Evolutionary conservation across 805 yeast species (phyloP).

Genomic region (Saccharomyces eubayanus): DNA sequence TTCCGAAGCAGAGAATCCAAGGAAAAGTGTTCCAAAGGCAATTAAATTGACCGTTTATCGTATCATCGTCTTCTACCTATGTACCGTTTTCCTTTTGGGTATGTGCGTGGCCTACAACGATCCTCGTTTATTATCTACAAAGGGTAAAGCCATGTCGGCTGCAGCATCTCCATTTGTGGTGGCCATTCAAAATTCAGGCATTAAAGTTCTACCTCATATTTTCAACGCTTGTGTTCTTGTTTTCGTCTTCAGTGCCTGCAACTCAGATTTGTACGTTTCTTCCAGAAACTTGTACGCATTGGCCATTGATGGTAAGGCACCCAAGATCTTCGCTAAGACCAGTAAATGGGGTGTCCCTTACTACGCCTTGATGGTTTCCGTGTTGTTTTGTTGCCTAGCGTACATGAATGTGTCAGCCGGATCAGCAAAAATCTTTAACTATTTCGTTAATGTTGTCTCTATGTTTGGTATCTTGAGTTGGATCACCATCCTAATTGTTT

Average conservation of each 20-base stretch:
- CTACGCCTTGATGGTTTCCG: conserved; percentile 44
- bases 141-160: conserved; percentile 44
- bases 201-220: conserved; percentile 60
- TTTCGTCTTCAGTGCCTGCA: conserved; percentile 74
- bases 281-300: conserved; percentile 68
- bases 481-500: conserved; percentile 62
- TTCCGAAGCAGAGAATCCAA: conserved; percentile 64
- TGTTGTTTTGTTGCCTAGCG: conserved; percentile 54
- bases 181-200: conserved; percentile 58
- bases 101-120: conserved; percentile 58
- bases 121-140: conserved; percentile 42
- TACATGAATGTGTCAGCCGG: conserved; percentile 58
- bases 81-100: conserved; percentile 56
- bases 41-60: conserved; percentile 62
- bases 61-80: conserved; percentile 53
- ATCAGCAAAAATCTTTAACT: conserved; percentile 50
- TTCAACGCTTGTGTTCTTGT: conserved; percentile 70
- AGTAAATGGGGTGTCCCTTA: conserved; percentile 66
- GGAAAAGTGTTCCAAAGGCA: conserved; percentile 64
- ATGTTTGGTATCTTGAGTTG: conserved; percentile 70
- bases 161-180: conserved; percentile 80
- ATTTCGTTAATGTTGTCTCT: conserved; percentile 70
- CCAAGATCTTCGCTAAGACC: conserved; percentile 54
- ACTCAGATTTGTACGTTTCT: conserved; percentile 69
- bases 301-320: conserved; percentile 68